A percentile compares a stretch with the other conserved stretches of the same genome.
Conservation (phyloP, 352 stramenopile genomes). For the Phytophthora capsici region DNA sequence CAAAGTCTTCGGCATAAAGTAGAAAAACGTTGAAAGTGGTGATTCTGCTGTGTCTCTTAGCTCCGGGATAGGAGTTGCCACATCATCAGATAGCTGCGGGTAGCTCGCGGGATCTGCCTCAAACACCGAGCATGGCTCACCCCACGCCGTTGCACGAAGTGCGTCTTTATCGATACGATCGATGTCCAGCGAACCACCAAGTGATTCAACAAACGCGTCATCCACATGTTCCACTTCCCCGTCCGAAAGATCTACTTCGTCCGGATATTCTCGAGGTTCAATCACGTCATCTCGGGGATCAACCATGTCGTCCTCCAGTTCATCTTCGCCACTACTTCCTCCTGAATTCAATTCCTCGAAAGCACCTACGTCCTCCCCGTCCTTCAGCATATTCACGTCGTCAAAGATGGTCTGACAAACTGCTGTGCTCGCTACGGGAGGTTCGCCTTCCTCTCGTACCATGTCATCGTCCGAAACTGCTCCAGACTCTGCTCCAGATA, state of each 20-base stretch:
- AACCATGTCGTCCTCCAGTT: not conserved
- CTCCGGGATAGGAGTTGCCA: not conserved
- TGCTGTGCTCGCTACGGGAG: no score
- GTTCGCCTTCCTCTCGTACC: no score
- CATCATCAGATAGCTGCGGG: not conserved
- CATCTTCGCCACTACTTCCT: not conserved
- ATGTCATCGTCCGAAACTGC: no score
- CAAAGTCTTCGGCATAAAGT: constrained; percentile 25
- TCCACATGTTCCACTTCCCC: constrained; percentile 2
- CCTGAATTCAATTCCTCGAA: not conserved
- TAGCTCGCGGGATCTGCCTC: not conserved
- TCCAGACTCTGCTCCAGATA: no score
- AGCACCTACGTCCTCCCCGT: no score
- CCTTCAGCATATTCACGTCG: no score
- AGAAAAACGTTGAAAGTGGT: constrained; percentile 28
- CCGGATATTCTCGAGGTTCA: not conserved
- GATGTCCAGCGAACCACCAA: constrained; percentile 9
- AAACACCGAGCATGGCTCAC: not conserved
- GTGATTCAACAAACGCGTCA: constrained; percentile 3
- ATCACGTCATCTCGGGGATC: not conserved
- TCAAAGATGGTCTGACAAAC: no score
- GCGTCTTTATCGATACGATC: constrained; percentile 2
- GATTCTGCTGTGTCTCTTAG: not conserved
- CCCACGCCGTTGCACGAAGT: constrained; percentile 1
- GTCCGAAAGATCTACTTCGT: not conserved